These are phyloP conservation scores for Ensete ventricosum DNA, from an alignment of 176 grass and related monocot species.

Conservation along the genomic window DNA sequence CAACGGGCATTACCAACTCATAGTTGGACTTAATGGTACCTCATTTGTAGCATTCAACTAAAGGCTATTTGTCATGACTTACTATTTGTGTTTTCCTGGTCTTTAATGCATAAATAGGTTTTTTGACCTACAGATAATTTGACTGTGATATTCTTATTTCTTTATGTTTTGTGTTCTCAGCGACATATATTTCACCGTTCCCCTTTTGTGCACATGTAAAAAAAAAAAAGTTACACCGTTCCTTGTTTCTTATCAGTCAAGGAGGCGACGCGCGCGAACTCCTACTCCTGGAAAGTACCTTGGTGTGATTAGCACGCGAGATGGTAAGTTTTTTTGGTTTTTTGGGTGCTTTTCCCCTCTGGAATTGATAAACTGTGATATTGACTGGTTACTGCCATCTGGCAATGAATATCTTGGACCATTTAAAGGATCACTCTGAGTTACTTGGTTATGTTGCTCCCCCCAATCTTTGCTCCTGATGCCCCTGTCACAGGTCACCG, in stretches of 20 bases:
- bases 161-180: background rate
- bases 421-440: background rate
- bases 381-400: background rate
- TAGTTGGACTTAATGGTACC: constrained; percentile 19
- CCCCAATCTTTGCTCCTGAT: background rate
- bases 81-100: background rate
- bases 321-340: constrained; percentile 9
- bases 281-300: constrained; percentile 80
- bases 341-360: background rate
- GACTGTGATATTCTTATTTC: background rate
- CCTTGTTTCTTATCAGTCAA: constrained; percentile 39
- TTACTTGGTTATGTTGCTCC: background rate
- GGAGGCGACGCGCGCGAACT: constrained; percentile 51
- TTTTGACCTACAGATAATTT: background rate
- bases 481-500: background rate
- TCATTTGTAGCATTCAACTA: constrained; percentile 12
- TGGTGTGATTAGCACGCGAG: constrained; percentile 43
- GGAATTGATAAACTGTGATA: too few species aligned
- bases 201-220: background rate
- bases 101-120: background rate
- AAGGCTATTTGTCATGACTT: background rate
- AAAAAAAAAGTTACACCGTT: background rate
- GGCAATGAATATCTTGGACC: background rate
- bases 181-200: background rate
- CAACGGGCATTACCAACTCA: constrained; percentile 22